These are phyloP conservation scores for Ascocoryne sarcoides DNA, from an alignment of 2,329 filamentous ascomycete genomes.

Conservation along the genomic window DNA sequence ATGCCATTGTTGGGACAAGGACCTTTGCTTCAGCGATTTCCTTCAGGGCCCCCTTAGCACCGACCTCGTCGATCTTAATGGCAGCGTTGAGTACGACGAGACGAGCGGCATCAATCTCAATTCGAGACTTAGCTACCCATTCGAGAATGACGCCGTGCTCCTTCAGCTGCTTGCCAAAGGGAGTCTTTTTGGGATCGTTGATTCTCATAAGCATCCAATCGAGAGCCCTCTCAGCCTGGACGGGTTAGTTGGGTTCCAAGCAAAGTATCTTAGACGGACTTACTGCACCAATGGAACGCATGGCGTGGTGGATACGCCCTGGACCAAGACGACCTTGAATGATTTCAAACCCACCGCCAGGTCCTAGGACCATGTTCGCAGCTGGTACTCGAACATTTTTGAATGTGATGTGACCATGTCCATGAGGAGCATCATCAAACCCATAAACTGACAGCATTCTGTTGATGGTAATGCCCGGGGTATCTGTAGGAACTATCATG, in stretches of 20 bases:
- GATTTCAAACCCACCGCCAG: slow-evolving; percentile 93
- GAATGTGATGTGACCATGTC: slow-evolving; percentile 89
- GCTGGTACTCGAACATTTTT: slow-evolving; percentile 81
- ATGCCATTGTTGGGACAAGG: slow-evolving; percentile 70
- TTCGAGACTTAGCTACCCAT: slow-evolving; percentile 83
- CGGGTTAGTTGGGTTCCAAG: slow-evolving; percentile 11
- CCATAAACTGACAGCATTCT: slow-evolving; percentile 92
- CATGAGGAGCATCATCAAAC: slow-evolving; percentile 96
- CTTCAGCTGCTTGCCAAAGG: slow-evolving; percentile 79
- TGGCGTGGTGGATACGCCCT: slow-evolving; percentile 94
- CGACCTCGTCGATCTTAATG: slow-evolving; percentile 82
- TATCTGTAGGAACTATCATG: slow-evolving; percentile 72
- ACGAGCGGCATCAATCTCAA: slow-evolving; percentile 89
- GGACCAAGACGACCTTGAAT: slow-evolving; percentile 95
- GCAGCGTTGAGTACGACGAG: slow-evolving; percentile 90
- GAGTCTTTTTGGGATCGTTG: slow-evolving; percentile 84
- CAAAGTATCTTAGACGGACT: slow-evolving; percentile 23
- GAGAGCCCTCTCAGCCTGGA: slow-evolving; percentile 71
- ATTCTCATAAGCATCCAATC: slow-evolving; percentile 93
- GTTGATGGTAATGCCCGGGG: slow-evolving; percentile 83
- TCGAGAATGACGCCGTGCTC: slow-evolving; percentile 93
- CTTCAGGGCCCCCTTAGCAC: slow-evolving; percentile 81
- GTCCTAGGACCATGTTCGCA: slow-evolving; percentile 79
- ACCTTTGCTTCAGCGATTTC: slow-evolving; percentile 97
- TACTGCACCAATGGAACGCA: slow-evolving; percentile 84